These are phyloP conservation scores for Fusarium miscanthi DNA, from an alignment of 2,329 filamentous ascomycete genomes.

Conservation along the genomic window DNA sequence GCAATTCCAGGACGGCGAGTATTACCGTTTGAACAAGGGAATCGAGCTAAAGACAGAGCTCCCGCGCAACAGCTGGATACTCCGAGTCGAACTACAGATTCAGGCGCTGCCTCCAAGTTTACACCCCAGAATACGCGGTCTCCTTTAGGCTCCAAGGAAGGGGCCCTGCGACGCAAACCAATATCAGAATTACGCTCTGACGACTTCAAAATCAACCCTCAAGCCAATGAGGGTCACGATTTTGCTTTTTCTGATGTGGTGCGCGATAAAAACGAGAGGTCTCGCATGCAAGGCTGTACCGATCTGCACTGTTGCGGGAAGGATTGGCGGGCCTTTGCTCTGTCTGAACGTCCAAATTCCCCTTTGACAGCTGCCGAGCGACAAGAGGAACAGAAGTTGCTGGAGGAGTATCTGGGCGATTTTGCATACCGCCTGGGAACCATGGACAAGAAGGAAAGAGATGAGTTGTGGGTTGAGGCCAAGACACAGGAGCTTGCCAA, in stretches of 20 bases:
- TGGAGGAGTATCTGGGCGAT: constrained; percentile 69
- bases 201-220: constrained; percentile 86
- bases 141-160: constrained; percentile 35
- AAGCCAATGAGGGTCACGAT: constrained; percentile 74
- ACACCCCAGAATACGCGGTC: constrained; percentile 26
- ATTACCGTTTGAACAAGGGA: constrained; percentile 51
- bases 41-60: constrained; percentile 20
- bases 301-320: constrained; percentile 81
- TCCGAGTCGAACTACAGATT: constrained; percentile 2
- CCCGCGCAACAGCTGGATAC: constrained; percentile 20
- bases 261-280: constrained; percentile 74
- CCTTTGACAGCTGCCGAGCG: constrained; percentile 51
- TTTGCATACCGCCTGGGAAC: constrained; percentile 66
- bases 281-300: constrained; percentile 78
- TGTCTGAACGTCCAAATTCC: constrained; percentile 57
- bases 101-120: constrained; percentile 16
- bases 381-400: constrained; percentile 59
- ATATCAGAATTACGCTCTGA: constrained; percentile 68
- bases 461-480: constrained; percentile 78
- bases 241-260: constrained; percentile 82
- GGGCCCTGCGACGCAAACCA: constrained; percentile 67
- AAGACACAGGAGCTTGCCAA: constrained; percentile 79
- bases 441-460: constrained; percentile 70
- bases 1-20: constrained; percentile 55
- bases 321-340: constrained; percentile 74